Evolutionary conservation across 2,329 filamentous ascomycete genomes (phyloP), one percentile per base, ranked within the genome.

Genomic region (Ceratocystis diversiconidia): DNA sequence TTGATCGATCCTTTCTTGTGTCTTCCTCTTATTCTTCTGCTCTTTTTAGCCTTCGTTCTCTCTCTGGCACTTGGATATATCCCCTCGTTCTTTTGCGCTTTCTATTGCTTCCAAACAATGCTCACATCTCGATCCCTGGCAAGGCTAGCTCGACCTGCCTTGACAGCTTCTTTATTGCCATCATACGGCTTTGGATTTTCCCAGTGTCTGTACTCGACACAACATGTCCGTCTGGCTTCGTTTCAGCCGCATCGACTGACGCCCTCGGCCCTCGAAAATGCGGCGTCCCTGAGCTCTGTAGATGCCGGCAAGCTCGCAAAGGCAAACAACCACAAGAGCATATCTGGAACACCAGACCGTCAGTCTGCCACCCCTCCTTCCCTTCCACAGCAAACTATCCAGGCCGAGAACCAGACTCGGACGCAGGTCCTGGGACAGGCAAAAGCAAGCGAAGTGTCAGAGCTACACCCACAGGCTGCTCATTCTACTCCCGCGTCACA

Each of bases 241-340:
- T 67, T 67, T 50, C 66, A 67, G 44, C 44, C 66, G 12, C 55
- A 67, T 17, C 66, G 63, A 10, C 46, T 65, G 3, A 67, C 63
- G 0, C 41, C 59, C 15, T 65, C 48, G 15, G 28, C 66, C n/a
- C 12, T 67, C 36, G 66, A 65, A 41, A 61, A 64, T 28, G 60
- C 62, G 30, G 19, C 62, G 12, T 36, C 55, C 6, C 22, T 65
- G 19, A 65, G 19, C 48, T 36, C 65, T 2, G 61, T 50, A 15
- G 65, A 66, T 55, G 65, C 61, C 17, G 32, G 50, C 8, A 66
- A 66, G 65, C 62, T 66, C 25, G 65, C 65, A n/a, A 48, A 52
- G 3, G 57, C 52, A 15, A 62, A 62, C 61, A 48, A 61, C 17
- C 44, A 50, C 43, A 32, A 59, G 28, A 59, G 32, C 32, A 30